Evolutionary conservation across 331 rosid species (phyloP).

Genomic region (Malus hybrid): DNA sequence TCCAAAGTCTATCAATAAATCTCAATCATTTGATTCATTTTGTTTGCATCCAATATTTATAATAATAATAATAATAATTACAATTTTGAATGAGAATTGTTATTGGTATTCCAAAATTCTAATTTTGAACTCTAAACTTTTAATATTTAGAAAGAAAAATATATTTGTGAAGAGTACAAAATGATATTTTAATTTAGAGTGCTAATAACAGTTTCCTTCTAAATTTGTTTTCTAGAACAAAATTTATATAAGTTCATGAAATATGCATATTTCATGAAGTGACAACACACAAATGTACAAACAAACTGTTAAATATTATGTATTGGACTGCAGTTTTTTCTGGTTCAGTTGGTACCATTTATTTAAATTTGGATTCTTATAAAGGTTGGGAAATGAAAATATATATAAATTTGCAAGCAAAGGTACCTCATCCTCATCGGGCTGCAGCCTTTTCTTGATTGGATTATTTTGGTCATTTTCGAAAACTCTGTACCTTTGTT

Average conservation of each 20-base stretch:
- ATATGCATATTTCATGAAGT: not conserved
- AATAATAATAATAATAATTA: not conserved
- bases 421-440: slow-evolving; percentile 13
- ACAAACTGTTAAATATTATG: not conserved
- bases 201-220: too few species aligned
- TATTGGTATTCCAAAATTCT: too few species aligned
- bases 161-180: too few species aligned
- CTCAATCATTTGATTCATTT: slow-evolving; percentile 31
- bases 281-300: not conserved
- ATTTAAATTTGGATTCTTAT: not conserved
- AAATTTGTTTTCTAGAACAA: not conserved
- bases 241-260: not conserved
- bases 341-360: not conserved
- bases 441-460: slow-evolving; percentile 42
- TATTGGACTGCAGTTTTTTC: slow-evolving; percentile 8
- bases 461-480: slow-evolving; percentile 41
- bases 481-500: slow-evolving; percentile 35
- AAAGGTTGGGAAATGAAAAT: not conserved
- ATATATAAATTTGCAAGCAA: slow-evolving; percentile 16
- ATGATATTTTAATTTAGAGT: too few species aligned
- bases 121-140: too few species aligned
- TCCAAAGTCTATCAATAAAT: slow-evolving; percentile 29
- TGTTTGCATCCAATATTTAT: slow-evolving; percentile 13
- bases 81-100: too few species aligned
- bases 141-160: too few species aligned